Base-by-base conservation (phyloP, 2,329 filamentous ascomycete species). In the Allantophomopsis cytisporea region DNA sequence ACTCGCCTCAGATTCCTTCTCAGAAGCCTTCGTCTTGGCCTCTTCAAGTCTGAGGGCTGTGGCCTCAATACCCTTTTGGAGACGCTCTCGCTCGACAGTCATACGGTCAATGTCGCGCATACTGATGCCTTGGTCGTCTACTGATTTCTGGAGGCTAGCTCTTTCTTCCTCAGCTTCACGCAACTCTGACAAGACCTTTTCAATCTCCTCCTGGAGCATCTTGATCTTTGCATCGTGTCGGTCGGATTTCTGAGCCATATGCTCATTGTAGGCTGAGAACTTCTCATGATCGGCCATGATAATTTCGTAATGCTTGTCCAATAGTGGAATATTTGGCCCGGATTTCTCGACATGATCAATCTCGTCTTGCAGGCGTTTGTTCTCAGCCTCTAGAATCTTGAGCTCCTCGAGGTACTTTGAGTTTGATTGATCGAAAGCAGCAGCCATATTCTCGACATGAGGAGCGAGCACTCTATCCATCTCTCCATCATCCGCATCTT, bases 21-120 rank as follows among this genome's bases (percentile, higher is more conserved):
- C 87, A 14, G 80, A 72, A 1, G 91, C 82, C 48, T 76, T 80
- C 47, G 75, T 80, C 64, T 93, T 93, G 7, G 81, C 73, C 45
- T 96, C 91, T 41, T 95, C 88, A 0, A 95, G 68, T 39, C 85
- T 73, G 40, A 74, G 69, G 5, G 76, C 70, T 0, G 85, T 83
- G 2, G 79, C 73, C 50, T 94, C 86, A 35, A 94, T 80, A 33
- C 80, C 83, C 51, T 82, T 88, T 47, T 94, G 85, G n/a, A 98
- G 71, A 36, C 91, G 79, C 54, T 98, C 91, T 39, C 88, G 80
- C 59, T 98, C 91, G 30, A 84, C 80, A 50, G 87, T 94, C 89
- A 98, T 95, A 59, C 91, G 86, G 69, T 98, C 91, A 55, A 98
- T 96, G 71, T 98, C 91, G 62, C 91, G 83, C 62, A 95, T 93